Percentiles rank a stretch among this genome's conserved stretches.
Conservation (phyloP, 495 filamentous ascomycete species). For the Aspergillus ostianus region DNA sequence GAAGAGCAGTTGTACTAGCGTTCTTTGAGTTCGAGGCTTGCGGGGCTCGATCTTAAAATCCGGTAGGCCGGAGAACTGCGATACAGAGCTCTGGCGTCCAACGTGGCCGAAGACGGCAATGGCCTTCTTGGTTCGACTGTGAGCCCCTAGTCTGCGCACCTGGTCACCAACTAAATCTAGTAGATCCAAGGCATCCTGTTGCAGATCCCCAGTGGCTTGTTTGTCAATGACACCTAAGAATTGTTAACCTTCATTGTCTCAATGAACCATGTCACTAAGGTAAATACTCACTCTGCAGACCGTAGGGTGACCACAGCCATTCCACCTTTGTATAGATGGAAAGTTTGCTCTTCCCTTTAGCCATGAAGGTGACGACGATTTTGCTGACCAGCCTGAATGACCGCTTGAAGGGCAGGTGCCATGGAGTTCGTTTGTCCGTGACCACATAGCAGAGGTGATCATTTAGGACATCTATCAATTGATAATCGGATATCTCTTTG, state of each 20-base stretch:
- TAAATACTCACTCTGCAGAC: conserved; percentile 55
- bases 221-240: conserved; percentile 66
- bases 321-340: conserved; percentile 83
- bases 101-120: conserved; percentile 87
- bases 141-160: conserved; percentile 71
- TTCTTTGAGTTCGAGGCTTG: conserved; percentile 64
- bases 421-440: conserved; percentile 81
- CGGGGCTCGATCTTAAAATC: conserved; percentile 39
- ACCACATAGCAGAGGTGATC: conserved; percentile 96
- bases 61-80: conserved; percentile 57
- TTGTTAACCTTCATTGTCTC: conserved; percentile 8
- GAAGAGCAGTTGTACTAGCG: conserved; percentile 63
- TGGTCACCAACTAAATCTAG: conserved; percentile 84
- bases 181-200: conserved; percentile 80
- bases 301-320: conserved; percentile 68
- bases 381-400: conserved; percentile 84
- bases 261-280: background rate
- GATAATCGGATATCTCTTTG: conserved; percentile 69
- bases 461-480: conserved; percentile 86
- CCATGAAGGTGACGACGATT: conserved; percentile 88
- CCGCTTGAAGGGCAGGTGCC: conserved; percentile 80
- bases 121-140: conserved; percentile 85
- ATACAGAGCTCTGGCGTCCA: conserved; percentile 65
- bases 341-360: conserved; percentile 89
- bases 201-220: conserved; percentile 76